phyloP scores from a whole-genome alignment of 2,329 filamentous ascomycete species.

The Xylaria sp. region DNA sequence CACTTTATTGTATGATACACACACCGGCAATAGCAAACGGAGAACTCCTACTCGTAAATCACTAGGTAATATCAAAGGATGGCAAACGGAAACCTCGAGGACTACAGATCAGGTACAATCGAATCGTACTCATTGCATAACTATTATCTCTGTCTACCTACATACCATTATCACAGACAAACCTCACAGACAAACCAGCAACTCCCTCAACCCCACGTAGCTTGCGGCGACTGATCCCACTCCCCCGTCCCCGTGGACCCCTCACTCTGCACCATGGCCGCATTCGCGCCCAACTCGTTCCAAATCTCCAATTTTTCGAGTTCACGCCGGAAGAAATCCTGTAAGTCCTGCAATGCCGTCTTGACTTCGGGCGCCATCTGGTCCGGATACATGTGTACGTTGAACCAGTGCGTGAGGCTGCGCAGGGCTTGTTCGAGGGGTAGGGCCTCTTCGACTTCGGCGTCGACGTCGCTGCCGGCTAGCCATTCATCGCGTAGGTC shows the following conservation, averaged over 20 bases:
- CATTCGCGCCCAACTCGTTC: conserved; percentile 34
- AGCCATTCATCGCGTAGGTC: conserved; percentile 95
- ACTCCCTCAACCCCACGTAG: conserved; percentile 5
- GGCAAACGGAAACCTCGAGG: too few relatives aligned
- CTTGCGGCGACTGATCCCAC: conserved; percentile 23
- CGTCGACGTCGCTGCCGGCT: conserved; percentile 83
- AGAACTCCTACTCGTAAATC: too few relatives aligned
- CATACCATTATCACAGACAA: too few relatives aligned
- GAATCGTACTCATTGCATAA: too few relatives aligned
- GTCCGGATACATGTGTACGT: conserved; percentile 75
- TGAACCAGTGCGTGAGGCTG: conserved; percentile 91
- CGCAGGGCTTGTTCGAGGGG: conserved; percentile 87
- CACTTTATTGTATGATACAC: too few relatives aligned
- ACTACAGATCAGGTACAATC: too few relatives aligned
- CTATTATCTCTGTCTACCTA: too few relatives aligned
- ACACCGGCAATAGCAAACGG: too few relatives aligned
- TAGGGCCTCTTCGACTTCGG: conserved; percentile 86
- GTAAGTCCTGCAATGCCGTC: conserved; percentile 61
- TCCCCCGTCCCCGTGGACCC: conserved; percentile 16
- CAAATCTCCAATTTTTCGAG: conserved; percentile 65
- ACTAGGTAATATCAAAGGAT: too few relatives aligned
- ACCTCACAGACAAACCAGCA: neutral
- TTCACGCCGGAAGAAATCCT: conserved; percentile 74
- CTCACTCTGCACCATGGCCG: conserved; percentile 14
- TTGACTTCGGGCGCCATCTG: conserved; percentile 60